Evolutionary conservation across 768 basidiomycete genomes (phyloP).

Genomic region (Crassisporium funariophilum): DNA sequence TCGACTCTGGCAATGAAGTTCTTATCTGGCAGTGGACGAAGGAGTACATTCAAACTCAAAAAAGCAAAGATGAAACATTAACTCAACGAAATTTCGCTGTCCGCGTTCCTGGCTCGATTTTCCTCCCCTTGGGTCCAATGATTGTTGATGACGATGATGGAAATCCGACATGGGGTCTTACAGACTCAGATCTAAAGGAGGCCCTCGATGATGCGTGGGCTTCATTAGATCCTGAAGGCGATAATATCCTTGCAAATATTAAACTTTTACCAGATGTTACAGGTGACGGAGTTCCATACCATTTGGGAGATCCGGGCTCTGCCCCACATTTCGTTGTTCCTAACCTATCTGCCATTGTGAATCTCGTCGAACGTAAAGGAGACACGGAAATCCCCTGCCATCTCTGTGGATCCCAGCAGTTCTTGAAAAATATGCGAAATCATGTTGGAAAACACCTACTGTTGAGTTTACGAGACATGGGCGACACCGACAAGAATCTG

Average conservation of each 20-base stretch:
- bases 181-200: background rate
- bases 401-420: background rate
- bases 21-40: constrained; percentile 10
- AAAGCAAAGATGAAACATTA: background rate
- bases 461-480: background rate
- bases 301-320: background rate
- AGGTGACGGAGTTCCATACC: background rate
- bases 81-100: background rate
- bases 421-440: constrained; percentile 13
- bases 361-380: constrained; percentile 1
- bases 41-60: constrained; percentile 8
- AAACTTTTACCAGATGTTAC: background rate
- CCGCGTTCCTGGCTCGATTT: background rate
- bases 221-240: background rate
- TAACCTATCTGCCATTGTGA: background rate
- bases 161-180: background rate
- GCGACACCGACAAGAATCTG: background rate
- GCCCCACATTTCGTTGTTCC: background rate
- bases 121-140: constrained; percentile 1
- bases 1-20: background rate
- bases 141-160: background rate
- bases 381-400: constrained; percentile 1
- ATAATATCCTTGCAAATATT: background rate
- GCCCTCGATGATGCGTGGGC: background rate
- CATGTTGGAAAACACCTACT: constrained; percentile 21